Base-by-base conservation (phyloP, 495 filamentous ascomycete genomes). In the Podospora didyma region DNA sequence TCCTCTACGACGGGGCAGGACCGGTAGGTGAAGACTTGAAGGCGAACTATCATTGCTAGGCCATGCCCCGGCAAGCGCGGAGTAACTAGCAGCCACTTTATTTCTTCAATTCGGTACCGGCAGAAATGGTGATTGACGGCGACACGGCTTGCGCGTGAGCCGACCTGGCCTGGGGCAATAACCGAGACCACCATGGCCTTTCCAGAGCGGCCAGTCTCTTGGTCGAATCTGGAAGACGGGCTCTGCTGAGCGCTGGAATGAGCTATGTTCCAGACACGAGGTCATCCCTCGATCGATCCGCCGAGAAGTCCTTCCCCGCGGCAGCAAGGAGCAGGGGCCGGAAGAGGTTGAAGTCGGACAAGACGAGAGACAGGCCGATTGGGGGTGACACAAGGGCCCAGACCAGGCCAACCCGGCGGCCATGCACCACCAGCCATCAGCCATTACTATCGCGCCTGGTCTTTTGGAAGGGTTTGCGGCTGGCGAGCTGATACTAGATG, bases 91-190 rank as follows among this genome's bases (percentile, higher is more conserved):
- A 47, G 45, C 22, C 45, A 47, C 45, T 47, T 7, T 47, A 21
- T 16, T 42, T 42, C 39, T 46, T 22, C 39, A 20, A 37, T 22
- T 61, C 59, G 62, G 59, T 66, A 60, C 53, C 61, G 61, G 56
- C 53, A 56, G 49, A 61, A 58, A 31, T 31, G 26, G 26, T 56
- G 50, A 64, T 55, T 59, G 54, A 55, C 58, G 44, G 52, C 54
- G 37, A 47, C 57, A 53, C 57, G 54, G 63, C 54, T 50, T 48
- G 41, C 48, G 11, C 37, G 23, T 28, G 16, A 60, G 22, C 16
- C 46, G 24, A 31, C 17, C 4, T 31, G 7, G n/a, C n/a, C n/a
- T n/a, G 4, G 9, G 51, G 35, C 23, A 61, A 57, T 49, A 56
- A 21, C 48, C 53, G 49, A 56, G 49, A 37, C 37, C 20, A 37